These are phyloP conservation scores for Leccinellum luteum DNA, from an alignment of 768 basidiomycete species.

Conservation along the genomic window DNA sequence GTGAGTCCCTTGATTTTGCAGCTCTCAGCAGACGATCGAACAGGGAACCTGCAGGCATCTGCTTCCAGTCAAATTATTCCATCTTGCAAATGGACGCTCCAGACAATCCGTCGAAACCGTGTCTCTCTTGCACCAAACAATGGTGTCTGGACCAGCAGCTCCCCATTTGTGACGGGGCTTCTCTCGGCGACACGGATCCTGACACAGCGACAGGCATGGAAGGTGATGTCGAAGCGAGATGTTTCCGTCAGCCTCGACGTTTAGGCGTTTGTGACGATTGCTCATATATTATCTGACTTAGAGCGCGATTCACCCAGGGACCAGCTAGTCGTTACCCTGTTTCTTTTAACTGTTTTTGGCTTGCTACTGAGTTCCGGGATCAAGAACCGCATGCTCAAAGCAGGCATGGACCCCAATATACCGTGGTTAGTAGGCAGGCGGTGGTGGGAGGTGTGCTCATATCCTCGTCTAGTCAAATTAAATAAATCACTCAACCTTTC, in stretches of 20 bases:
- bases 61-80: slow-evolving; percentile 83
- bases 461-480: slow-evolving; percentile 12
- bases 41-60: slow-evolving; percentile 63
- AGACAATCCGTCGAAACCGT: slow-evolving; percentile 85
- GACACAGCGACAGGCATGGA: slow-evolving; percentile 94
- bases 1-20: slow-evolving; percentile 35
- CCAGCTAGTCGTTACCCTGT: slow-evolving; percentile 89
- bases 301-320: slow-evolving; percentile 96
- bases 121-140: slow-evolving; percentile 89
- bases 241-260: slow-evolving; percentile 75
- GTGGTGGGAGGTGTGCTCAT: slow-evolving; percentile 79
- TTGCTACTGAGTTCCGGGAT: slow-evolving; percentile 82
- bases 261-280: slow-evolving; percentile 28
- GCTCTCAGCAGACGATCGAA: not conserved
- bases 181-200: slow-evolving; percentile 82
- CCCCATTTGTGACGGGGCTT: slow-evolving; percentile 75
- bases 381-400: slow-evolving; percentile 77
- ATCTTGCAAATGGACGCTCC: slow-evolving; percentile 80
- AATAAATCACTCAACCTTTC: slow-evolving; percentile 19
- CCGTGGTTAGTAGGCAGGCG: slow-evolving; percentile 62
- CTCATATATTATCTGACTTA: slow-evolving; percentile 34
- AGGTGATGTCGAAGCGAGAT: slow-evolving; percentile 92
- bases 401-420: slow-evolving; percentile 62
- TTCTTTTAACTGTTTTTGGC: slow-evolving; percentile 84
- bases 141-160: slow-evolving; percentile 95